Evolutionary conservation across 2,329 filamentous ascomycete genomes (phyloP), one percentile per base, ranked within the genome.

Genomic region (Xenoacremonium recifei): DNA sequence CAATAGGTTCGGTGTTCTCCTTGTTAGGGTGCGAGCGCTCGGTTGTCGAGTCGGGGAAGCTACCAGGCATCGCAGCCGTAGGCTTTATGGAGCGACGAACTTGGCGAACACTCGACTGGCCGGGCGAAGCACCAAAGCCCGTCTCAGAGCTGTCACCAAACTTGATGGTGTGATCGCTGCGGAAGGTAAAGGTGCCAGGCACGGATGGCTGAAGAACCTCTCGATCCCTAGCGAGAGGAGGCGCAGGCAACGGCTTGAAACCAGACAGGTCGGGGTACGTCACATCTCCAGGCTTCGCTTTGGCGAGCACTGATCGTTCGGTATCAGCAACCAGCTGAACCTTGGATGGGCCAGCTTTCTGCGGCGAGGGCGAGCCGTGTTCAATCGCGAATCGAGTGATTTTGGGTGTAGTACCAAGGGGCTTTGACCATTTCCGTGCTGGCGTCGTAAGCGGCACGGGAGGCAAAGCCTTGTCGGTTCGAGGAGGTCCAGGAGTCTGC

Each of bases 351-450:
- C 62, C 60, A 5, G 71, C 69, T 55, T 81, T 80, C 50, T 76
- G 58, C 4, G 78, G 76, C 3, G 80, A 80, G 6, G 80, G 80
- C 2, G 79, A 78, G 43, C 73, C 68, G 45, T 77, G 72, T 36
- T 59, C 57, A 1, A 39, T 34, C 15, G 47, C 41, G 34, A 68
- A 52, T 0, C 68, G 67, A 48, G 87, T 77, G 25, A 84, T 83
- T 47, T 81, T 82, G 0, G 84, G 84, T 0, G 86, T 89, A 57
- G 95, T 96, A 37, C 87, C 83, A 25, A 95, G 88, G 42, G 80
- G 84, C 69, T 95, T 95, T 15, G 68, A 63, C 27, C 72, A 60
- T 63, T 82, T 87, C 18, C 82, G 77, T 21, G 83, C 82, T 6
- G 85, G 86, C 1, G 85, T 89, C 5, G 80, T 82, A 40, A 80